Percentiles rank a stretch among this genome's conserved stretches.
Conservation (phyloP, 495 filamentous ascomycete species). For the Annulohypoxylon bovei region DNA sequence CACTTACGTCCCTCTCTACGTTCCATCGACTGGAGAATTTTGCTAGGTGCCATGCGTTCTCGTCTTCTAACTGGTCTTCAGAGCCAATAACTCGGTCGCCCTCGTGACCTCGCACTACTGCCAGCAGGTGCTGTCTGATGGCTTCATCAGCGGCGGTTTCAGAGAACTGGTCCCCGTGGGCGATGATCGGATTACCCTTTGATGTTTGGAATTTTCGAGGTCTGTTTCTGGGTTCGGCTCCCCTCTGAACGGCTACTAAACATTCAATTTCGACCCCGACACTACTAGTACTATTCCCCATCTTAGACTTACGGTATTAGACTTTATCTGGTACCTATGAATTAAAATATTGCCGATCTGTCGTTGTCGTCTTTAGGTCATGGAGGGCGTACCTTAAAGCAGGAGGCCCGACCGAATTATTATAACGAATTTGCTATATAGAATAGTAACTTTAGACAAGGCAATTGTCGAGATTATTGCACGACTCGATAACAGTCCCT, state of each 20-base stretch:
- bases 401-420: no score
- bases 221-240: background rate
- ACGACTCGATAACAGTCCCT: no score
- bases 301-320: background rate
- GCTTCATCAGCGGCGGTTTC: background rate
- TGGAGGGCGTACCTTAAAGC: no score
- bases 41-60: background rate
- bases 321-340: no score
- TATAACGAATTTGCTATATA: no score
- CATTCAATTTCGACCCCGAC: constrained; percentile 29
- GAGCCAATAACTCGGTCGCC: constrained; percentile 21
- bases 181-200: background rate
- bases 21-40: background rate
- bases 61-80: background rate
- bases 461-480: no score
- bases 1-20: constrained; percentile 1
- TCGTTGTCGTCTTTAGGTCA: no score
- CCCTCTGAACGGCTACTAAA: background rate
- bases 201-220: background rate
- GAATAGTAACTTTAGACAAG: no score
- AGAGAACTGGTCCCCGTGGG: background rate
- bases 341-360: no score
- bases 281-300: constrained; percentile 11
- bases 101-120: background rate
- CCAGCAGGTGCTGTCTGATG: background rate